Evolutionary conservation across 257 asterid species (phyloP).

Genomic region (Forsythia suspensa): DNA sequence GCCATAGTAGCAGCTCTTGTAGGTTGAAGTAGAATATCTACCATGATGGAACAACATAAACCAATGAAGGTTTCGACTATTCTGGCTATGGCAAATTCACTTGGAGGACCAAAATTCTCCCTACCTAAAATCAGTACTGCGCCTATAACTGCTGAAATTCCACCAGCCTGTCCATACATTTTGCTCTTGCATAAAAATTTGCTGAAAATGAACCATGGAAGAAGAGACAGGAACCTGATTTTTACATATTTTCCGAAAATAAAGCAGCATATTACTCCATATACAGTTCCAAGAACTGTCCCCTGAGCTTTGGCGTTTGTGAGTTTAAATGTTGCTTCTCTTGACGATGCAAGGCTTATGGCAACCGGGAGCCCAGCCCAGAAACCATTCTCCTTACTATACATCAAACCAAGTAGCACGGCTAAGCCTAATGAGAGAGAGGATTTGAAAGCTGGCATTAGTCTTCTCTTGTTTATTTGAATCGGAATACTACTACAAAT

Average conservation of each 20-base stretch:
- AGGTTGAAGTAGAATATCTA: constrained; percentile 73
- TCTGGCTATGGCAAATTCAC: constrained; percentile 78
- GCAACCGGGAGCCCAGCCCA: constrained; percentile 93
- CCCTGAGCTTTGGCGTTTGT: constrained; percentile 84
- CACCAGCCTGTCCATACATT: constrained; percentile 94
- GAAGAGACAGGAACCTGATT: constrained; percentile 66
- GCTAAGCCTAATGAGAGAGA: constrained; percentile 74
- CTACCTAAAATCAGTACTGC: constrained; percentile 75
- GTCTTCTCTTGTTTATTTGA: constrained; percentile 37
- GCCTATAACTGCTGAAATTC: constrained; percentile 75
- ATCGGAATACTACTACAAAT: constrained; percentile 22
- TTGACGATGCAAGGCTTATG: constrained; percentile 56
- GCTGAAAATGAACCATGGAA: constrained; percentile 85
- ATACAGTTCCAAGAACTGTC: constrained; percentile 77
- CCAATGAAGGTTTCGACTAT: constrained; percentile 84
- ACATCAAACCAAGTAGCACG: constrained; percentile 55
- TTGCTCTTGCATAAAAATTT: constrained; percentile 59
- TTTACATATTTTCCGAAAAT: constrained; percentile 57
- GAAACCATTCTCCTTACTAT: constrained; percentile 63
- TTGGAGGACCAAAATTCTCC: constrained; percentile 63
- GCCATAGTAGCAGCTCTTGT: constrained; percentile 76
- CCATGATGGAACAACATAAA: constrained; percentile 68
- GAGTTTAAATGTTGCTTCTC: constrained; percentile 74
- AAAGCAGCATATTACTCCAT: constrained; percentile 78
- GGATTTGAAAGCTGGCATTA: constrained; percentile 64